These are phyloP conservation scores for Helotiales sp. DNA, from an alignment of 2,329 filamentous ascomycete species.

Conservation along the genomic window DNA sequence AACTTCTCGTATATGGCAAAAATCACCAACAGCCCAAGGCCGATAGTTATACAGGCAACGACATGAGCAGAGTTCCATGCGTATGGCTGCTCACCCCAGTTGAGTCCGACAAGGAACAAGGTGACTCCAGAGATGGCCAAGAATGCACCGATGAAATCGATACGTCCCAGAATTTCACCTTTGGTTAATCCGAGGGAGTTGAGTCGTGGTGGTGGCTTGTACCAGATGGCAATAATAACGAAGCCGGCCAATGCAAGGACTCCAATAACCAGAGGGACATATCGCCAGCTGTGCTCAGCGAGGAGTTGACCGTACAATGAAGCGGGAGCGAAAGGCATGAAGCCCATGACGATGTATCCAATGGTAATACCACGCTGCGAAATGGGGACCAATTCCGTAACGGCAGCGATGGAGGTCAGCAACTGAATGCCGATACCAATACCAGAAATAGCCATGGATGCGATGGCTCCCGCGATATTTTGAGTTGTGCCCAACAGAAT, in stretches of 20 bases:
- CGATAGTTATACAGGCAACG: conserved; percentile 58
- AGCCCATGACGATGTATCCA: conserved; percentile 62
- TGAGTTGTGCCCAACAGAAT: conserved; percentile 62
- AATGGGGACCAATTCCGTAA: conserved; percentile 70
- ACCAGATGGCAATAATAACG: conserved; percentile 55
- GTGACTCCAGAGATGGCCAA: conserved; percentile 55
- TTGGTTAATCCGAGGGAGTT: conserved; percentile 47
- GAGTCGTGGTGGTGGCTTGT: conserved; percentile 56
- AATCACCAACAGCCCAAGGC: conserved; percentile 50
- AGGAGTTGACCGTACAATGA: conserved; percentile 65
- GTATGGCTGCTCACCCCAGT: conserved; percentile 60
- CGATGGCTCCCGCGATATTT: conserved; percentile 65
- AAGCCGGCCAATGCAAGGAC: conserved; percentile 59
- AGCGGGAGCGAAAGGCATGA: conserved; percentile 64
- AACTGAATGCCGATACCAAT: conserved; percentile 71
- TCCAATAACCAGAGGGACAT: conserved; percentile 35
- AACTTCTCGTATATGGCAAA: conserved; percentile 61
- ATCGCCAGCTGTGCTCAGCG: conserved; percentile 45
- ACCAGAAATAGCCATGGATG: conserved; percentile 59
- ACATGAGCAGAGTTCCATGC: conserved; percentile 60
- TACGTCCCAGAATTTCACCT: conserved; percentile 49
- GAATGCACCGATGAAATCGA: conserved; percentile 58
- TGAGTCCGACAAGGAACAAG: conserved; percentile 55
- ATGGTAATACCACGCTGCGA: conserved; percentile 66
- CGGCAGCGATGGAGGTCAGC: conserved; percentile 69